A percentile compares a stretch with the other conserved stretches of the same genome.
Evolutionary conservation across 805 yeast genomes (phyloP).

Genomic region (Yamadazyma philogaea): DNA sequence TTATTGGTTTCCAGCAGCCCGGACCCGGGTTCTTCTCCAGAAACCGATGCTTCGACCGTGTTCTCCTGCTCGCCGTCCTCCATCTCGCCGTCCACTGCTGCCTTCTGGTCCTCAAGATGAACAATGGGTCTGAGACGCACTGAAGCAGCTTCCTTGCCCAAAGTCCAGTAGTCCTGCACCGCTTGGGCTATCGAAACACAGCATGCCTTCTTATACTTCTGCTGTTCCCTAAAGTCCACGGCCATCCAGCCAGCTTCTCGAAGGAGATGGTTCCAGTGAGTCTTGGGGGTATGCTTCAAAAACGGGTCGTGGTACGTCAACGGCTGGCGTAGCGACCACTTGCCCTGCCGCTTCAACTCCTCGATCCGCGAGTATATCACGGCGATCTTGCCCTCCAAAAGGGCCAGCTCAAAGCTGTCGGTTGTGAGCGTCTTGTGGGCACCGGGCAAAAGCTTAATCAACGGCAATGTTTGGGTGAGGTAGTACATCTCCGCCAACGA

Average conservation of each 20-base stretch:
- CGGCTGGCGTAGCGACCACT: conserved; percentile 92
- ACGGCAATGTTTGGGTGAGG: conserved; percentile 82
- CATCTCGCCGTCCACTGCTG: conserved; percentile 1
- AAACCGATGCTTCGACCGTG: no score
- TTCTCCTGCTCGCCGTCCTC: not conserved
- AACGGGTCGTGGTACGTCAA: conserved; percentile 68
- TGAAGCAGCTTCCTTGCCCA: conserved; percentile 61
- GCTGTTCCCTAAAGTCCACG: conserved; percentile 66
- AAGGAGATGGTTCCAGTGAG: conserved; percentile 70
- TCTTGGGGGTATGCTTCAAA: conserved; percentile 14
- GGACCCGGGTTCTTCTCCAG: not conserved
- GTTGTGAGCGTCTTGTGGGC: conserved; percentile 86
- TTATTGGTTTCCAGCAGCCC: no score
- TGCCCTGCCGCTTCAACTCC: conserved; percentile 79
- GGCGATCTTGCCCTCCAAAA: conserved; percentile 86
- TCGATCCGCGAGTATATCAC: conserved; percentile 89
- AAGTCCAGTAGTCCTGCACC: conserved; percentile 71
- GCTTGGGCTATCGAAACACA: conserved; percentile 71
- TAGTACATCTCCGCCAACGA: conserved; percentile 85
- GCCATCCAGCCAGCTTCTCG: conserved; percentile 86
- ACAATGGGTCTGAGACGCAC: conserved; percentile 49
- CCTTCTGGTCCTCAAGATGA: conserved; percentile 13
- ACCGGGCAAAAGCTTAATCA: conserved; percentile 74
- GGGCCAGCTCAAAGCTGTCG: conserved; percentile 77
- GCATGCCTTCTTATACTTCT: conserved; percentile 66